A percentile compares a stretch with the other conserved stretches of the same genome.
Conservation (phyloP, 495 filamentous ascomycete species). For the Neurospora tetraspora region DNA sequence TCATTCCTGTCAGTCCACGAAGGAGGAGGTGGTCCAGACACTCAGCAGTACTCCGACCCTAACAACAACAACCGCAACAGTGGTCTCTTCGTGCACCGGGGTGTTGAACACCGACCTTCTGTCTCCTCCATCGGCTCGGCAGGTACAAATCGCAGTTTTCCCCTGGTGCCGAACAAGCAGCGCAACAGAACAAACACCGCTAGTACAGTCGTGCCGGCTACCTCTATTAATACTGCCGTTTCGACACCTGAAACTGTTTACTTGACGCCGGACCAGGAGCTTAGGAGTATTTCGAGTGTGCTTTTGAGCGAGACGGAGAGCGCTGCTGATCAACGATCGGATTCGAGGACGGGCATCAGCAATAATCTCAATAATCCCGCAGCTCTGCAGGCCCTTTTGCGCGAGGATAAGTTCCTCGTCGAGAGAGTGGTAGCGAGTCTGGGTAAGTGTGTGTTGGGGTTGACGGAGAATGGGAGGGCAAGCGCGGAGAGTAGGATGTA, state of each 20-base stretch:
- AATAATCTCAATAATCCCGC: slow-evolving; percentile 20
- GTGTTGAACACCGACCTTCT: slow-evolving; percentile 36
- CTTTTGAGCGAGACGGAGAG: slow-evolving; percentile 31
- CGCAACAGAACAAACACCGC: slow-evolving; percentile 18
- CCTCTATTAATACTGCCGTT: slow-evolving; percentile 23
- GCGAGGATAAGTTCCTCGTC: slow-evolving; percentile 66
- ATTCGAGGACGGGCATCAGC: neutral
- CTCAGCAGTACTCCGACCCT: neutral
- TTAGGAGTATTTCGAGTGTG: slow-evolving; percentile 27
- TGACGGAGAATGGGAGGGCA: slow-evolving; percentile 53
- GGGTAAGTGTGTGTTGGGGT: slow-evolving; percentile 54
- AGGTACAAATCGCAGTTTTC: slow-evolving; percentile 43
- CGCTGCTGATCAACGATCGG: slow-evolving; percentile 11
- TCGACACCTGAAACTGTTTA: slow-evolving; percentile 24
- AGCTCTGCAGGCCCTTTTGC: slow-evolving; percentile 43
- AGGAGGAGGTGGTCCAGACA: slow-evolving; percentile 4
- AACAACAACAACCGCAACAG: slow-evolving; percentile 9
- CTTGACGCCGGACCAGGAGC: slow-evolving; percentile 26
- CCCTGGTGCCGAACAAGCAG: slow-evolving; percentile 33
- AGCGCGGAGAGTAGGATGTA: slow-evolving; percentile 51
- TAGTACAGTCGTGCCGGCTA: neutral
- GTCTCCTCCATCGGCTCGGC: slow-evolving; percentile 39
- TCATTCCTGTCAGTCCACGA: slow-evolving; percentile 25
- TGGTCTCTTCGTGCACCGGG: slow-evolving; percentile 19
- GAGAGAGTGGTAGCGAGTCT: slow-evolving; percentile 67